Conservation (phyloP, 176 grass and related monocot species). For the Areca catechu region DNA sequence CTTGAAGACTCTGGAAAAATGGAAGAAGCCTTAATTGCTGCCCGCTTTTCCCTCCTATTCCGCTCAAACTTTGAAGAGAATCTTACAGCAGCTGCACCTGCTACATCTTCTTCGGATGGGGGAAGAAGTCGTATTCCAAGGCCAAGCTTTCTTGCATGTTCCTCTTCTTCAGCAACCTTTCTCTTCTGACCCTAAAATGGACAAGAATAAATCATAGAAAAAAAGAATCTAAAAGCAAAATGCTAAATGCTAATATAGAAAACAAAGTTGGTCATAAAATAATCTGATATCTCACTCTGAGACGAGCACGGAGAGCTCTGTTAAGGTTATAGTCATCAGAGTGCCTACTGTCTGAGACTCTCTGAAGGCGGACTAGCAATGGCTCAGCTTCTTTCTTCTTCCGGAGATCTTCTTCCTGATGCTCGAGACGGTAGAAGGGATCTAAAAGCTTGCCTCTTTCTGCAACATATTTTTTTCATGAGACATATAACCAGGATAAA, state of each 20-base stretch:
- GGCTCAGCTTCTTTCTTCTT: constrained; percentile 97
- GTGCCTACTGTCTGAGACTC: constrained; percentile 62
- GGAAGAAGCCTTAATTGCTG: constrained; percentile 70
- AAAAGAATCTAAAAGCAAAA: constrained; percentile 22
- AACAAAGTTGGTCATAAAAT: constrained; percentile 19
- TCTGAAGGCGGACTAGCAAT: constrained; percentile 69
- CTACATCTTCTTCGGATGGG: constrained; percentile 54
- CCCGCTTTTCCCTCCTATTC: constrained; percentile 60
- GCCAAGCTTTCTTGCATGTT: constrained; percentile 54
- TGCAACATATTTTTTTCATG: constrained; percentile 22
- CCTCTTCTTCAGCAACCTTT: constrained; percentile 60
- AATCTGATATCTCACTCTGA: constrained; percentile 49
- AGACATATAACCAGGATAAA: background rate
- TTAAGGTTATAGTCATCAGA: constrained; percentile 76
- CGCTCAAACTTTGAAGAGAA: constrained; percentile 71
- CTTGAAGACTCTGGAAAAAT: constrained; percentile 57
- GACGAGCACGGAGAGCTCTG: constrained; percentile 55
- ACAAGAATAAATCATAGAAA: constrained; percentile 14
- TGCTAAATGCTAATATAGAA: background rate
- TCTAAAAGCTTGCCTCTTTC: constrained; percentile 86
- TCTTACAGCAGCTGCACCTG: constrained; percentile 44
- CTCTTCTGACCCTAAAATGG: constrained; percentile 80
- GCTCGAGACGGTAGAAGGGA: constrained; percentile 94
- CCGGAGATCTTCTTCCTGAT: constrained; percentile 73
- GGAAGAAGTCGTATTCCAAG: constrained; percentile 76